Base-by-base conservation (phyloP, 2,329 filamentous ascomycete species). In the Alternaria tenuissima region DNA sequence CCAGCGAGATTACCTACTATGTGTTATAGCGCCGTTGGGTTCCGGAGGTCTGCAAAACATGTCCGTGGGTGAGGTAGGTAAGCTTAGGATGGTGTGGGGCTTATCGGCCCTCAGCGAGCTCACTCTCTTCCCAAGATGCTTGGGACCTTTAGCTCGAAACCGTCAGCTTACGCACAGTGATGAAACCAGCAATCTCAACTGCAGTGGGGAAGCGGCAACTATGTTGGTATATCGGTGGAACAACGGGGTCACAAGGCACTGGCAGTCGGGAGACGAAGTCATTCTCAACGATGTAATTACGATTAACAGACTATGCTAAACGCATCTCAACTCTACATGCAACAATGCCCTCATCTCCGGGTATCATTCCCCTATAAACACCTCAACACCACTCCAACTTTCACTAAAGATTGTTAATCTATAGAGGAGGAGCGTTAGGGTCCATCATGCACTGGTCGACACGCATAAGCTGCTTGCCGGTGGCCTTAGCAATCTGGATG, bases 391-490 rank as follows among this genome's bases (percentile, higher is more conserved):
- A 22, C 22, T 18, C 16, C 46, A 18, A n/a, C 9, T 7, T 1
- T 7, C 3, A 49, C n/a, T 20, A 32, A 38, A 39, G 7, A 41
- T 8, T 30, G 20, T 3, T 5, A 14, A 28, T 46, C 36, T 61
- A 56, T 52, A 63, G 36, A 36, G 70, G 61, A 56, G 86, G 86
- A 22, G 86, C 86, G 64, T 85, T 81, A 14, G 86, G 86, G 73
- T 89, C 88, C 76, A 85, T 82, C 82, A 90, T 81, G 70, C 88
- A 90, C 78, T 89, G 88, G 69, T 89, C 88, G 44, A 89, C 84
- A 41, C 88, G 82, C 88, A 90, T 89, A 41, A 89, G 81, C 73
- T 85, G 81, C 81, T 89, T 88, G 5, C 88, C 88, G 2, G 84
- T 87, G 16, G 78, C 81, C 81, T 89, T 90, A 26, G 88, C 88